Evolutionary conservation across 2,329 filamentous ascomycete species (phyloP).

Genomic region (Stagonosporopsis chrysanthemi): DNA sequence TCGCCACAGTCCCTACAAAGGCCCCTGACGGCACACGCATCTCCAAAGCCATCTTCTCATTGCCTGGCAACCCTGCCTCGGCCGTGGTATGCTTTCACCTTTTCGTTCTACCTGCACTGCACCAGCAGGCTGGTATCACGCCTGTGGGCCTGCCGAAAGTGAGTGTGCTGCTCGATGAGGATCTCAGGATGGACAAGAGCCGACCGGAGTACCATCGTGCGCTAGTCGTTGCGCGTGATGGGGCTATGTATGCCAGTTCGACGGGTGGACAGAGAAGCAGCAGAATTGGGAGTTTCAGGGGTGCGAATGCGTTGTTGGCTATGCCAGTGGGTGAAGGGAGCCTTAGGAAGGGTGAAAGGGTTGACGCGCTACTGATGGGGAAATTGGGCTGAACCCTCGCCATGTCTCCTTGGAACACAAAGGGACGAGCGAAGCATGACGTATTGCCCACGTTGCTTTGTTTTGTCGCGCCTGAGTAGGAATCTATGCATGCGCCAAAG

Average conservation of each 20-base stretch:
- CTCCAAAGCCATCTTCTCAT: conserved; percentile 79
- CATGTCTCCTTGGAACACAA: neutral
- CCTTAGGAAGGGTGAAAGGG: conserved; percentile 72
- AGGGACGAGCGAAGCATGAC: neutral
- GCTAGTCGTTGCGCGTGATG: conserved; percentile 71
- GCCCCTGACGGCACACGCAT: conserved; percentile 56
- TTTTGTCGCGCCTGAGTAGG: neutral
- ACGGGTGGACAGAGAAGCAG: conserved; percentile 93
- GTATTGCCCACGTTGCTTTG: neutral
- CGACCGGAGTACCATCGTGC: conserved; percentile 92
- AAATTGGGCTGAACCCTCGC: conserved; percentile 23
- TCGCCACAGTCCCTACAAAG: conserved; percentile 82
- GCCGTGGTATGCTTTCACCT: conserved; percentile 93
- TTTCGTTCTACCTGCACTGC: conserved; percentile 88
- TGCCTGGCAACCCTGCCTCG: conserved; percentile 93
- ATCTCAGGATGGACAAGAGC: conserved; percentile 75
- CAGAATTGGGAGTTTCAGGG: conserved; percentile 84
- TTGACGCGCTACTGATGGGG: conserved; percentile 82
- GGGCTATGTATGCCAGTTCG: conserved; percentile 74
- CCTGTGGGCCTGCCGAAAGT: conserved; percentile 75
- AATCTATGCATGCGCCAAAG: neutral
- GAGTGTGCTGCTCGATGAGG: conserved; percentile 73
- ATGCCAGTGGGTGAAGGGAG: conserved; percentile 70
- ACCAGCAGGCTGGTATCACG: conserved; percentile 74
- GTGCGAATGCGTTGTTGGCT: conserved; percentile 86